Percentiles rank a stretch among this genome's conserved stretches.
phyloP scores from a whole-genome alignment of 306 rosid genomes.

The Hylodesmum podocarpum region DNA sequence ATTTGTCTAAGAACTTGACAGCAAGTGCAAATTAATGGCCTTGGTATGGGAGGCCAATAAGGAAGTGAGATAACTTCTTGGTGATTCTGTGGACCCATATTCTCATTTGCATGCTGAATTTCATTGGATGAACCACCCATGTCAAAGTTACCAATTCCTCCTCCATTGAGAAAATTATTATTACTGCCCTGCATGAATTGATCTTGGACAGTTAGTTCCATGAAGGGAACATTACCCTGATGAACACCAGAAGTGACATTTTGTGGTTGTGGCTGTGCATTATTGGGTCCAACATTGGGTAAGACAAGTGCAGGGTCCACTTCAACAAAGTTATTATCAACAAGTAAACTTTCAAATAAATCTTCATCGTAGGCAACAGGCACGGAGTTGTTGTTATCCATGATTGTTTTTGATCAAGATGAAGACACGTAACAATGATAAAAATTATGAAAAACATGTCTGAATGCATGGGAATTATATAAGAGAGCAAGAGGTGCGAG shows the following conservation, averaged over 20 bases:
- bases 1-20: constrained; percentile 70
- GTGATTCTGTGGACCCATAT: background rate
- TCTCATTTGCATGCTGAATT: background rate
- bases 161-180: too few relatives aligned
- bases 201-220: background rate
- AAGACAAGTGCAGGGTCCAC: constrained; percentile 31
- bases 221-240: background rate
- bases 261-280: background rate
- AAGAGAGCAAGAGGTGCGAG: constrained; percentile 40
- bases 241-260: background rate
- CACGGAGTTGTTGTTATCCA: constrained; percentile 38
- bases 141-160: background rate
- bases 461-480: background rate
- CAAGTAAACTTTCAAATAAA: constrained; percentile 15
- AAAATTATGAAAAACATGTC: background rate
- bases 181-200: background rate
- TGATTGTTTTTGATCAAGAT: background rate
- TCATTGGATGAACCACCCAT: background rate
- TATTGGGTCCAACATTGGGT: background rate
- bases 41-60: constrained; percentile 38
- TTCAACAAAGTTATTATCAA: constrained; percentile 20
- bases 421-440: background rate
- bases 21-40: constrained; percentile 51
- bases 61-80: background rate
- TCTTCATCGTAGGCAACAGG: constrained; percentile 15